Evolutionary conservation across 2,329 filamentous ascomycete genomes (phyloP).

Genomic region (Coleophoma eucalyptorum): DNA sequence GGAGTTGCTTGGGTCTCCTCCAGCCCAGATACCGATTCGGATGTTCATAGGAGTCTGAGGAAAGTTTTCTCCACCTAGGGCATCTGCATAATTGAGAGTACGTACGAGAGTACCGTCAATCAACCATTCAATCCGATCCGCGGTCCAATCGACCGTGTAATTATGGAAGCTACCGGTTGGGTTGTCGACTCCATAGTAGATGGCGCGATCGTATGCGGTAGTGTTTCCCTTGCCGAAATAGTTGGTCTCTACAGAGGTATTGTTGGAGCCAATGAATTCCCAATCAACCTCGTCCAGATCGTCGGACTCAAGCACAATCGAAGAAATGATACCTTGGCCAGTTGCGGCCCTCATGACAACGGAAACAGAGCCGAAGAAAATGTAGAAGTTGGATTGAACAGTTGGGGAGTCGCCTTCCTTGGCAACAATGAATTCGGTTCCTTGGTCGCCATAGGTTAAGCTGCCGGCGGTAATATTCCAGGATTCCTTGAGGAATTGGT

Average conservation of each 20-base stretch:
- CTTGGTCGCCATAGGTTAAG: conserved; percentile 58
- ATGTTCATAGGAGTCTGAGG: conserved; percentile 76
- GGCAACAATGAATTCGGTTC: conserved; percentile 68
- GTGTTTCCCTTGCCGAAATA: conserved; percentile 76
- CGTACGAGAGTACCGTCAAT: conserved; percentile 67
- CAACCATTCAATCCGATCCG: conserved; percentile 61
- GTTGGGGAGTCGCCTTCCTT: conserved; percentile 74
- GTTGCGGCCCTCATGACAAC: conserved; percentile 72
- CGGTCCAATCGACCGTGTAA: conserved; percentile 72
- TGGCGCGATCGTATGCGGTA: conserved; percentile 66
- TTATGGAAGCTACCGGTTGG: conserved; percentile 61
- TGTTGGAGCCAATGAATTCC: conserved; percentile 72
- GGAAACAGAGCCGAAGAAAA: conserved; percentile 81
- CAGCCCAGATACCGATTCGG: conserved; percentile 64
- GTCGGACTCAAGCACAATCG: conserved; percentile 79
- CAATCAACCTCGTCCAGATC: conserved; percentile 87
- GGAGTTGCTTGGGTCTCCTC: conserved; percentile 51
- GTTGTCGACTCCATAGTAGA: conserved; percentile 52
- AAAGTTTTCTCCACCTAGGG: conserved; percentile 59
- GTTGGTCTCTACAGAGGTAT: conserved; percentile 63
- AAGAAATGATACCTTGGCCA: conserved; percentile 74
- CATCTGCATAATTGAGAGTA: conserved; percentile 56
- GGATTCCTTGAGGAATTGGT: conserved; percentile 47
- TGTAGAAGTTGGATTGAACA: conserved; percentile 74
- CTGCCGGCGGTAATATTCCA: conserved; percentile 69